Evolutionary conservation across 78 protist species (phyloP).

Genomic region (Dictyostelium brefeldianum): DNA sequence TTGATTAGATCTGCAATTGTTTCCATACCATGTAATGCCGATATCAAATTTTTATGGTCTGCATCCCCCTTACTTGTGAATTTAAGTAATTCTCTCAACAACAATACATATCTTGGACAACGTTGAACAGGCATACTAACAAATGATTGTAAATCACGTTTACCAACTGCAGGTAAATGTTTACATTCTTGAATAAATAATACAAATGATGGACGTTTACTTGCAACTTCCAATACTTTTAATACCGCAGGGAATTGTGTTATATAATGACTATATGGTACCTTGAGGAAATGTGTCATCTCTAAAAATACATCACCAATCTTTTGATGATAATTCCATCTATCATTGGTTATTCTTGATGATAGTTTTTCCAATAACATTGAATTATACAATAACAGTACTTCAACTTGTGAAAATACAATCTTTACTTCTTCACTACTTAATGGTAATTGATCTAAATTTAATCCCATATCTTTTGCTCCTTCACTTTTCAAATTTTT

Average conservation of each 20-base stretch:
- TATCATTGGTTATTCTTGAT: not conserved
- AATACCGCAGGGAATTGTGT: conserved; percentile 39
- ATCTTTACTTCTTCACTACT: conserved; percentile 39
- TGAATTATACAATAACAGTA: conserved; percentile 26
- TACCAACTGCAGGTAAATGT: conserved; percentile 22
- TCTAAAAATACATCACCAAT: conserved; percentile 66
- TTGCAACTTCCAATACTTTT: conserved; percentile 42
- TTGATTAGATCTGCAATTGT: conserved; percentile 58
- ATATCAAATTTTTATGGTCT: conserved; percentile 1
- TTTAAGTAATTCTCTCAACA: conserved; percentile 63
- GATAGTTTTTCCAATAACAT: conserved; percentile 20
- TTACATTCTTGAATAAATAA: conserved; percentile 49
- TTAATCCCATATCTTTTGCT: not conserved
- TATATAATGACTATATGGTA: conserved; percentile 69
- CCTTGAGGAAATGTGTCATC: conserved; percentile 63
- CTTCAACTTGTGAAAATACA: conserved; percentile 71
- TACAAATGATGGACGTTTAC: conserved; percentile 46
- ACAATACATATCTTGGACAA: conserved; percentile 73
- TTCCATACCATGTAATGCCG: conserved; percentile 66
- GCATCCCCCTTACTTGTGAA: conserved; percentile 13
- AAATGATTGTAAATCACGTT: conserved; percentile 63
- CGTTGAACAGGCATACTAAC: conserved; percentile 82
- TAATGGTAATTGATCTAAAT: conserved; percentile 44
- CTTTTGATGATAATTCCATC: conserved; percentile 6
- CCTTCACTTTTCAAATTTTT: not conserved